Conservation (phyloP, 2,329 filamentous ascomycete species). For the Aspergillus novofumigatus region DNA sequence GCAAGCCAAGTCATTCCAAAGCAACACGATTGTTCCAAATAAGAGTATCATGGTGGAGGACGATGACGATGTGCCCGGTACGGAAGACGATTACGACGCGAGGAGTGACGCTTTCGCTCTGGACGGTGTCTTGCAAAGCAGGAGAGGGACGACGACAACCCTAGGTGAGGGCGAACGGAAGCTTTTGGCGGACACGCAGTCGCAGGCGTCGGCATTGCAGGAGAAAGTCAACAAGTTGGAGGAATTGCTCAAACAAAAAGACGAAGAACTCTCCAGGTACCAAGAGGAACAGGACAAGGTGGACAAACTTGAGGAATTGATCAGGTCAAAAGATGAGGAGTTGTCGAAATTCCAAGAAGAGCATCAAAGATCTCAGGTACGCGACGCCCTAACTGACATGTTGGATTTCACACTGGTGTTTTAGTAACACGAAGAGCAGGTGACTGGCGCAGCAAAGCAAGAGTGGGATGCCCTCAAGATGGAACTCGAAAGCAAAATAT, state of each 20-base stretch:
- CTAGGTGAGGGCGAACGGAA: constrained; percentile 61
- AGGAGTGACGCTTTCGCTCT: constrained; percentile 63
- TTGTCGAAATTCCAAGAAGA: constrained; percentile 58
- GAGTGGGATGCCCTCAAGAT: constrained; percentile 63
- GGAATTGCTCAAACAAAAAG: constrained; percentile 62
- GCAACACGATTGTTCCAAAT: constrained; percentile 93
- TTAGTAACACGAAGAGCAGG: constrained; percentile 23
- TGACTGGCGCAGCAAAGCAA: constrained; percentile 60
- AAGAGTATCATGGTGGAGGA: constrained; percentile 98
- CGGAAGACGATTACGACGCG: constrained; percentile 53
- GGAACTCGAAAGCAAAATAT: constrained; percentile 68
- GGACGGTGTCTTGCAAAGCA: constrained; percentile 46
- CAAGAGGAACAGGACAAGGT: constrained; percentile 57
- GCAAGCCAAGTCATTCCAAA: constrained; percentile 84
- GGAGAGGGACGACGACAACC: constrained; percentile 48
- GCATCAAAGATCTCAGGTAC: constrained; percentile 44
- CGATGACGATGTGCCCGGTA: constrained; percentile 66
- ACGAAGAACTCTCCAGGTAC: constrained; percentile 62
- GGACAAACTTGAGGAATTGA: constrained; percentile 62
- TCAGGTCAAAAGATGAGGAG: constrained; percentile 70
- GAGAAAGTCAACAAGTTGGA: constrained; percentile 71
- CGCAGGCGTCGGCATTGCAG: constrained; percentile 69
- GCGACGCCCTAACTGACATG: not conserved
- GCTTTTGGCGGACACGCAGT: constrained; percentile 72
- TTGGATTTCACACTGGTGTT: not conserved